phyloP scores from a whole-genome alignment of 1,284 basidiomycete species.

The Ceratobasidium sp. region DNA sequence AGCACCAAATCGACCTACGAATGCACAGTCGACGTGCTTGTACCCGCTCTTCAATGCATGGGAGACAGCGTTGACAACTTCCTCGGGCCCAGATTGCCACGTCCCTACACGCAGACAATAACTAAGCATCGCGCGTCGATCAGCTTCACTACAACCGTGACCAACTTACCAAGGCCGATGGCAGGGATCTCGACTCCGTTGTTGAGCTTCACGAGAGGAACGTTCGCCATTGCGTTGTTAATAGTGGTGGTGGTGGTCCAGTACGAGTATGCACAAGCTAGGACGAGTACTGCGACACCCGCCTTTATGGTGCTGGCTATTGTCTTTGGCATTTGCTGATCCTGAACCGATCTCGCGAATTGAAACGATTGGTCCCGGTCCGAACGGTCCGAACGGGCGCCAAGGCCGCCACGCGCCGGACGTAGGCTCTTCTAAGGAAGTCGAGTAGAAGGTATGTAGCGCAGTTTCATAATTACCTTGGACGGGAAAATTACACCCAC shows the following conservation, averaged over 20 bases:
- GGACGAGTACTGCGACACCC: conserved; percentile 8
- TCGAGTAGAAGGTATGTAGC: too few relatives aligned
- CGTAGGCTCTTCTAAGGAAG: too few relatives aligned
- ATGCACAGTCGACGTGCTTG: conserved; percentile 80
- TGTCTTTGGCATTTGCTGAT: conserved; percentile 35
- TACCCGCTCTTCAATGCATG: conserved; percentile 80
- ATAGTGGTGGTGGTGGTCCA: conserved; percentile 14
- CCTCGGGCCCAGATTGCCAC: conserved; percentile 80
- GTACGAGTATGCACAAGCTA: conserved; percentile 39
- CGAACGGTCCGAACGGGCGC: conserved; percentile 22
- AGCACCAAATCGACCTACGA: conserved; percentile 60
- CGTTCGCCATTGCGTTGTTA: conserved; percentile 48
- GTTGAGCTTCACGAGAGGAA: conserved; percentile 73
- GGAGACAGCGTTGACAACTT: conserved; percentile 74
- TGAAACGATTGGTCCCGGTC: conserved; percentile 10
- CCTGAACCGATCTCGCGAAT: conserved; percentile 40
- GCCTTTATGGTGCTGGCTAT: conserved; percentile 37
- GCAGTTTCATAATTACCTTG: too few relatives aligned
- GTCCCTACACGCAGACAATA: conserved; percentile 63
- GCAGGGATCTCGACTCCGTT: conserved; percentile 73
- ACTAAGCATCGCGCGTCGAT: conserved; percentile 25
- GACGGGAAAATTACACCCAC: too few relatives aligned
- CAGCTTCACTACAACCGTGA: background rate
- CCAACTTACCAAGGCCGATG: conserved; percentile 72
- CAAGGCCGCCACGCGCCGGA: too few relatives aligned